Conservation (phyloP, 331 rosid species). For the Spiraea crenata region DNA sequence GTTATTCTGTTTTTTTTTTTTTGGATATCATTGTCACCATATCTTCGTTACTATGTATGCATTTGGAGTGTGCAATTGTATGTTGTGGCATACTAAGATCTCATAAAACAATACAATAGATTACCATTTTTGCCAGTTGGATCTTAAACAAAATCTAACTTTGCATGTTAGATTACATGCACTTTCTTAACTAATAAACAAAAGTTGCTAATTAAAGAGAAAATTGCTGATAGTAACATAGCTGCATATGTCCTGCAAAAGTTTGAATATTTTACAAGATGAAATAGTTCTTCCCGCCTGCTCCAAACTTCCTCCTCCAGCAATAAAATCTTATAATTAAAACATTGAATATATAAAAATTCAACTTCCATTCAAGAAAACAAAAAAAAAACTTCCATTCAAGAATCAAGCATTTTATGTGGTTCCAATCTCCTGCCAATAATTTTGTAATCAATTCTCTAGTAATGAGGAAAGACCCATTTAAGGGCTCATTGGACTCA, state of each 20-base stretch:
- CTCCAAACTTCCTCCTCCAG: neutral
- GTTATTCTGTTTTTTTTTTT: neutral
- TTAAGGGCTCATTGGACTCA: neutral
- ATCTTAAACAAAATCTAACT: neutral
- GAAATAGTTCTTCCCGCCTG: neutral
- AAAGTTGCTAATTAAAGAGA: too few relatives aligned
- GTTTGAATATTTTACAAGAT: too few relatives aligned
- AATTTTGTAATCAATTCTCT: neutral
- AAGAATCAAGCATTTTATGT: neutral
- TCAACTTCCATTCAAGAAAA: neutral
- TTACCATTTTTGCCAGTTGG: neutral
- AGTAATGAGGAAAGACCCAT: too few relatives aligned
- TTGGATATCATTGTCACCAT: conserved; percentile 5
- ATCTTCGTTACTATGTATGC: neutral
- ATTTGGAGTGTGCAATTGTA: neutral
- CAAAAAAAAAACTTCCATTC: neutral
- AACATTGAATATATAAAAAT: neutral
- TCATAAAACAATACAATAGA: neutral
- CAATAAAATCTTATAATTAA: neutral
- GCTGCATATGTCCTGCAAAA: neutral
- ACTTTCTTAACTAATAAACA: neutral
- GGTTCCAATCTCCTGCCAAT: neutral
- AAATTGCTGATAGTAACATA: neutral
- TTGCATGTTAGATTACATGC: neutral
- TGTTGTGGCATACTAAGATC: neutral